Base-by-base conservation (phyloP, 2,329 filamentous ascomycete species). In the Claviceps quebecensis region DNA sequence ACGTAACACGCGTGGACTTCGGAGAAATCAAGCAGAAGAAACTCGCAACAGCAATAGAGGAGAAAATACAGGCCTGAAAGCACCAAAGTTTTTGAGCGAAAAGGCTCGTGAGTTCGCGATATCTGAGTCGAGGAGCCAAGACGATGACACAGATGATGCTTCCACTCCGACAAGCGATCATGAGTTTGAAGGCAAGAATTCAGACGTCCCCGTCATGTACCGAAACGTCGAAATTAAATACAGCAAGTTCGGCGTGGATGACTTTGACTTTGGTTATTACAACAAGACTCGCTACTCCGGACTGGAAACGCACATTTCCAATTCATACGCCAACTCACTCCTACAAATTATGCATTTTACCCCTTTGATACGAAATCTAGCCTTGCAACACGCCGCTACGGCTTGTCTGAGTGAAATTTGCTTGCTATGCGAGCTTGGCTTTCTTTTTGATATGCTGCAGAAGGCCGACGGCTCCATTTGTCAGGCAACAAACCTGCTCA, bases 231-330 rank as follows among this genome's bases (percentile, higher is more conserved):
- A 97, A 66, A 98, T 98, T 70, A 96, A 96, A 65, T 98, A 97
- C 72, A 96, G 91, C 74, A 94, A 89, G 64, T 98, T 96, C 66
- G 93, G 93, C 19, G 89, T 98, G n/a, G 91, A 97, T 61, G 94
- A 98, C 66, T 98, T 98, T 65, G 93, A 98, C 66, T 98, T 98
- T 68, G 85, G 86, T 52, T 97, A 87, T 66, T 98, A 94, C 73
- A 98, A 98, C 68, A 89, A 87, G 64, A 97, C 94, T 1, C 75
- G 73, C 23, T 95, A 88, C 63, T 95, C 93, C 9, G 93, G 93
- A 0, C 72, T 98, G 40, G 91, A 98, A 65, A 98, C 87, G 45
- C 91, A 98, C 64, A 96, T 98, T 54, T 80, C 89, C 43, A 97
- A 98, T 64, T 96, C 91, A 2, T 98, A 97, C 62, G 87, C 90